Evolutionary conservation across 1,139 yeast species (phyloP).

Genomic region (Protomyces inouyei): DNA sequence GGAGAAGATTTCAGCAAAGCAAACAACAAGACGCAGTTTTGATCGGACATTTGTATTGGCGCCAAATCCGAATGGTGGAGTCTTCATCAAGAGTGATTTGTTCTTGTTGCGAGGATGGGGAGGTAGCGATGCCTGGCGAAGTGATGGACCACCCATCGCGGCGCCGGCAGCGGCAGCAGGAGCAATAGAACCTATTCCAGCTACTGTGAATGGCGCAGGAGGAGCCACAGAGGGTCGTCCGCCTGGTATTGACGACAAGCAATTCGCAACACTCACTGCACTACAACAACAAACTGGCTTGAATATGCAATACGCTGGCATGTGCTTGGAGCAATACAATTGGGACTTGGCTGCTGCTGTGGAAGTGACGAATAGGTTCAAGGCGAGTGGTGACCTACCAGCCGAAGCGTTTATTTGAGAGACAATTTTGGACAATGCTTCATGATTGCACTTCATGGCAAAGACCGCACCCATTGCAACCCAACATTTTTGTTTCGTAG

Average conservation of each 20-base stretch:
- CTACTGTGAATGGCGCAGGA: slow-evolving; percentile 29
- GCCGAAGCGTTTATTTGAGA: slow-evolving; percentile 28
- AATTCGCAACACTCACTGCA: slow-evolving; percentile 61
- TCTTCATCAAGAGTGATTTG: slow-evolving; percentile 27
- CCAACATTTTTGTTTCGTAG: too few species aligned
- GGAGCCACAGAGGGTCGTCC: background rate
- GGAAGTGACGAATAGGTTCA: slow-evolving; percentile 52
- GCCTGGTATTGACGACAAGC: slow-evolving; percentile 37
- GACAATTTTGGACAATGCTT: background rate
- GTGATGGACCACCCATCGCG: background rate
- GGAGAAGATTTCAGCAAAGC: slow-evolving; percentile 53
- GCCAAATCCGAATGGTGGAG: slow-evolving; percentile 26
- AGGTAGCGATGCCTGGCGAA: slow-evolving; percentile 28
- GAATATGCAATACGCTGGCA: slow-evolving; percentile 68
- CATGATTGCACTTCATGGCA: background rate
- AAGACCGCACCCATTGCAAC: too few species aligned
- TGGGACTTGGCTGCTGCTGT: slow-evolving; percentile 75
- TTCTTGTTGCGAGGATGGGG: slow-evolving; percentile 28
- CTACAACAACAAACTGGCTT: slow-evolving; percentile 70
- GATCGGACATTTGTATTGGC: slow-evolving; percentile 30
- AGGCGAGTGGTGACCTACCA: slow-evolving; percentile 22
- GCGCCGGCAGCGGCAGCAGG: background rate
- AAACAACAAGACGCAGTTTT: slow-evolving; percentile 36
- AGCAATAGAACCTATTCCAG: background rate
- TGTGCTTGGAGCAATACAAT: slow-evolving; percentile 83